Base-by-base conservation (phyloP, 306 rosid genomes). In the Lithocarpus polystachyus region DNA sequence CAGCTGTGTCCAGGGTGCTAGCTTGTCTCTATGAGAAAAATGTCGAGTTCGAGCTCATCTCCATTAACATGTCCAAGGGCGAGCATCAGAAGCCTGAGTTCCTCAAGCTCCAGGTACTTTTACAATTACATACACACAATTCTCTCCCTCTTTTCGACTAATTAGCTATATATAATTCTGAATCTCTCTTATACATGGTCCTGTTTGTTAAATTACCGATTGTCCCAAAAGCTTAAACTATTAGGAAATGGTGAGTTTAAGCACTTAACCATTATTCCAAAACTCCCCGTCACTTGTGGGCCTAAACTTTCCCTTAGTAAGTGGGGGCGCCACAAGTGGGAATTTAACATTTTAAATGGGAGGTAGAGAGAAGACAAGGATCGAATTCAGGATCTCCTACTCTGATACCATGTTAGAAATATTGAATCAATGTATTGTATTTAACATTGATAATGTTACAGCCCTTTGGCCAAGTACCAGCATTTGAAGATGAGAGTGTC, bases 381-480 rank as follows among this genome's bases (percentile, higher is more conserved):
- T 31, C 6, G 6, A 31, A 31, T 1, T 31, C 6, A 31, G 6
- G 1, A 31, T 31, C 6, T 31, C 6, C 0, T 31, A 1, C 35
- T 31, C 35, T 31, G 35, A 31, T 31, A 31, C 0, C 6, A 31
- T 31, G 35, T 31, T 31, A 31, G 5, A 31, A 4, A 31, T 31
- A 31, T 6, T 31, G 6, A 4, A 31, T 31, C 35, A 31, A 31
- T 31, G 5, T 4, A 31, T 4, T 31, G 5, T 31, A 31, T 31
- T 31, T 31, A 31, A 31, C 5, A 31, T 1, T 31, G 6, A 31
- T 40, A 22, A 74, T 77, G 31, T 68, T 9, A 60, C 81, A 92
- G 87, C 98, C 98, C 13, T 92, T 94, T 69, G 97, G 93, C 35
- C 97, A 94, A 89, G 98, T 94, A 13, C 98, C 97, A 2, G 93